These are phyloP conservation scores for Moelleriella libera DNA, from an alignment of 2,329 filamentous ascomycete species.

Conservation along the genomic window DNA sequence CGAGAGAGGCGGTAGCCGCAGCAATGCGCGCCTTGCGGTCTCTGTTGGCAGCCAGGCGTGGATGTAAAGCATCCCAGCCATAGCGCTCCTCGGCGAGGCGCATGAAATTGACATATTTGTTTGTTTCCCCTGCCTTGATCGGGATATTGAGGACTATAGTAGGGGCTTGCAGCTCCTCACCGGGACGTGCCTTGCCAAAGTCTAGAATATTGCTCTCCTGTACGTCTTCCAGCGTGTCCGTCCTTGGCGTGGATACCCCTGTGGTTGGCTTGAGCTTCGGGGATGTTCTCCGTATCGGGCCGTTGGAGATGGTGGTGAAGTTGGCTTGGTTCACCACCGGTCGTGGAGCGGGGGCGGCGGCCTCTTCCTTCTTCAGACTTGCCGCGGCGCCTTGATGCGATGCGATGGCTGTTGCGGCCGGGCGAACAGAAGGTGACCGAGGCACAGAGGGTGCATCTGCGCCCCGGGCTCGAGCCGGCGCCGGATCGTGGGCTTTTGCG, in stretches of 20 bases:
- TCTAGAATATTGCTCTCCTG: conserved; percentile 42
- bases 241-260: conserved; percentile 30
- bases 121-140: conserved; percentile 58
- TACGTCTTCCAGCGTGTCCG: conserved; percentile 33
- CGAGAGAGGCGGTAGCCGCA: conserved; percentile 73
- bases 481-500: conserved; percentile 11
- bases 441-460: conserved; percentile 24
- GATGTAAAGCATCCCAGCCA: conserved; percentile 87
- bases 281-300: conserved; percentile 29
- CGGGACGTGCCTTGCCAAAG: conserved; percentile 44
- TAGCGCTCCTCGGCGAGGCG: conserved; percentile 87
- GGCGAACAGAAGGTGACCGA: conserved; percentile 24
- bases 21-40: conserved; percentile 80
- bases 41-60: conserved; percentile 75
- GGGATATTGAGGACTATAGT: conserved; percentile 78
- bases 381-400: conserved; percentile 13
- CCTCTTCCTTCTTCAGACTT: conserved; percentile 28
- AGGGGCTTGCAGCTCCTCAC: conserved; percentile 46
- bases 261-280: conserved; percentile 31
- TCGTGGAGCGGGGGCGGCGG: conserved; percentile 14
- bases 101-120: conserved; percentile 91
- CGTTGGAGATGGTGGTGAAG: conserved; percentile 25
- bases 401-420: conserved; percentile 16
- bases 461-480: conserved; percentile 16
- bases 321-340: conserved; percentile 23